Evolutionary conservation across 306 rosid species (phyloP).

Genomic region (Crotalaria pallida): DNA sequence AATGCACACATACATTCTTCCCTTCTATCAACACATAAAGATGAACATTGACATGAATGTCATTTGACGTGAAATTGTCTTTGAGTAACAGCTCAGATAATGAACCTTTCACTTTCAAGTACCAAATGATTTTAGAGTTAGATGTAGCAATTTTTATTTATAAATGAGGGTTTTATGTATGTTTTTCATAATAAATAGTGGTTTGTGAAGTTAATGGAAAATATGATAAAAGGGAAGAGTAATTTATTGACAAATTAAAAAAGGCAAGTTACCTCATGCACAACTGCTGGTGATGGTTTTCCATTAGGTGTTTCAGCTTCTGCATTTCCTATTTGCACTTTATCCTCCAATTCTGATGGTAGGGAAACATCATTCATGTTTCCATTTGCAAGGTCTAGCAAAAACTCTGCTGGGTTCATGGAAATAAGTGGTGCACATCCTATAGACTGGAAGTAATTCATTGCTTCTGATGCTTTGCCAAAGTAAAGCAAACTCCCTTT

Average conservation of each 20-base stretch:
- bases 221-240: background rate
- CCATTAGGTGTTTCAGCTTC: conserved; percentile 48
- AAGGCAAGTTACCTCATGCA: conserved; percentile 67
- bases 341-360: conserved; percentile 89
- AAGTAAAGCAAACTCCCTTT: conserved; percentile 91
- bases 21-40: background rate
- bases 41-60: background rate
- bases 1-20: background rate
- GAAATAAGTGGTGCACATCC: conserved; percentile 90
- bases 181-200: background rate
- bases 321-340: conserved; percentile 61
- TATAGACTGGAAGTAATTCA: conserved; percentile 73
- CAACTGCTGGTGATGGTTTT: conserved; percentile 72
- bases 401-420: conserved; percentile 96
- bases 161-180: background rate
- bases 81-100: background rate
- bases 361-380: conserved; percentile 77
- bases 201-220: background rate
- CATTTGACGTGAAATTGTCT: background rate
- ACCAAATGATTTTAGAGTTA: background rate
- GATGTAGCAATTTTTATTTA: background rate
- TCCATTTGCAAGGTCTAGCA: conserved; percentile 95
- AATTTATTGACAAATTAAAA: background rate
- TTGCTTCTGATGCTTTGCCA: conserved; percentile 86
- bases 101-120: background rate